Conservation (phyloP, 306 rosid genomes). For the Ammopiptanthus mongolicus region DNA sequence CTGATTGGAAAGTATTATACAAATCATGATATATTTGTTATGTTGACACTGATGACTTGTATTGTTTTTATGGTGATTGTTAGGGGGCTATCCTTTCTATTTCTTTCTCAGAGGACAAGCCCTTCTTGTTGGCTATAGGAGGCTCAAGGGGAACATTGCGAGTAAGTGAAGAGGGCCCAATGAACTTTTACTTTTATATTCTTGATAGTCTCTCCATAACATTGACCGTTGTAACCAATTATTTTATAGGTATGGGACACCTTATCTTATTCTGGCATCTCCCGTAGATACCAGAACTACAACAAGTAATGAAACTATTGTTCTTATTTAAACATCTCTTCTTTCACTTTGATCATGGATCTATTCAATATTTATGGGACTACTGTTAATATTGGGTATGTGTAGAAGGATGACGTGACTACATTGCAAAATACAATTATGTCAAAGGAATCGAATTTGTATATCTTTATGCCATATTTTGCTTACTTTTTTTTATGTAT, state of each 20-base stretch:
- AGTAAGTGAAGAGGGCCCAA: conserved; percentile 41
- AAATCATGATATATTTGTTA: background rate
- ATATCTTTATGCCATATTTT: too few relatives aligned
- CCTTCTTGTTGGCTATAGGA: conserved; percentile 82
- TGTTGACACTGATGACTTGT: background rate
- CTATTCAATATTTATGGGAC: too few relatives aligned
- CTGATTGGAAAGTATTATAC: background rate
- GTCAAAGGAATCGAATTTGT: too few relatives aligned
- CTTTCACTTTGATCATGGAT: too few relatives aligned
- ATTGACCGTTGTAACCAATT: background rate
- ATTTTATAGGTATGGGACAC: conserved; percentile 73
- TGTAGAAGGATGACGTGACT: too few relatives aligned
- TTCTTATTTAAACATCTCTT: too few relatives aligned
- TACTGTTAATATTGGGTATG: too few relatives aligned
- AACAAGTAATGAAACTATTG: background rate
- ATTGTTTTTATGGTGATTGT: conserved; percentile 15
- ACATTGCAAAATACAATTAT: too few relatives aligned
- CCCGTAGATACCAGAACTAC: conserved; percentile 43
- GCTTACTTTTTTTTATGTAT: too few relatives aligned
- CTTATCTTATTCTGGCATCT: conserved; percentile 42
- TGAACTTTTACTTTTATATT: background rate
- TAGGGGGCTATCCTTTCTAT: conserved; percentile 82
- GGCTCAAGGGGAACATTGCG: conserved; percentile 73
- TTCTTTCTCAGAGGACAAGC: conserved; percentile 73
- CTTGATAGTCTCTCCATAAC: background rate